phyloP scores from a whole-genome alignment of 345 rosid species.

The Eucalyptus pumila region DNA sequence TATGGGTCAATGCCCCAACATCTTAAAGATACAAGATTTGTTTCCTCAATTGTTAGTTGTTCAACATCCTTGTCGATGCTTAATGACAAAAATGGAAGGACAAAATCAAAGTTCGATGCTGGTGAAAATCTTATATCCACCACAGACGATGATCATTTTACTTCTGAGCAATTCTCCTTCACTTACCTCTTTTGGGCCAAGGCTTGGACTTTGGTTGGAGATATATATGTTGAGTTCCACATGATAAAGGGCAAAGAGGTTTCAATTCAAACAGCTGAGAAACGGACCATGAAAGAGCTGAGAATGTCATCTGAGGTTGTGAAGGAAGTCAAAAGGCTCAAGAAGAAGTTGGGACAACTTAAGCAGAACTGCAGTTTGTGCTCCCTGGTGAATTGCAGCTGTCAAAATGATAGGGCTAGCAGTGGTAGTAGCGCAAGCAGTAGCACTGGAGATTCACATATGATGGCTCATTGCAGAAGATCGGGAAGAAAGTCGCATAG shows the following conservation, averaged over 20 bases:
- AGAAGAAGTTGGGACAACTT: conserved; percentile 50
- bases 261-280: conserved; percentile 19
- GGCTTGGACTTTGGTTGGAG: conserved; percentile 89
- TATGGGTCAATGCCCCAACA: conserved; percentile 96
- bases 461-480: conserved; percentile 39
- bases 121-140: conserved; percentile 19
- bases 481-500: conserved; percentile 33
- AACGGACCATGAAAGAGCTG: conserved; percentile 30
- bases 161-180: conserved; percentile 42
- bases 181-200: conserved; percentile 79
- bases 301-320: conserved; percentile 76
- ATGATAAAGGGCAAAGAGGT: conserved; percentile 42
- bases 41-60: conserved; percentile 53
- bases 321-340: conserved; percentile 81
- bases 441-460: conserved; percentile 34
- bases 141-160: conserved; percentile 11
- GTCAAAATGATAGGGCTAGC: conserved; percentile 86
- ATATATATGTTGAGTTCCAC: conserved; percentile 75
- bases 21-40: conserved; percentile 48
- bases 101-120: conserved; percentile 12
- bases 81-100: conserved; percentile 1
- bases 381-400: conserved; percentile 87
- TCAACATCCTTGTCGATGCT: conserved; percentile 10
- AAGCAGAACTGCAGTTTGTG: conserved; percentile 66
- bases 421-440: conserved; percentile 94